phyloP scores from a whole-genome alignment of 2,329 filamentous ascomycete genomes.

The Pyricularia sp. region DNA sequence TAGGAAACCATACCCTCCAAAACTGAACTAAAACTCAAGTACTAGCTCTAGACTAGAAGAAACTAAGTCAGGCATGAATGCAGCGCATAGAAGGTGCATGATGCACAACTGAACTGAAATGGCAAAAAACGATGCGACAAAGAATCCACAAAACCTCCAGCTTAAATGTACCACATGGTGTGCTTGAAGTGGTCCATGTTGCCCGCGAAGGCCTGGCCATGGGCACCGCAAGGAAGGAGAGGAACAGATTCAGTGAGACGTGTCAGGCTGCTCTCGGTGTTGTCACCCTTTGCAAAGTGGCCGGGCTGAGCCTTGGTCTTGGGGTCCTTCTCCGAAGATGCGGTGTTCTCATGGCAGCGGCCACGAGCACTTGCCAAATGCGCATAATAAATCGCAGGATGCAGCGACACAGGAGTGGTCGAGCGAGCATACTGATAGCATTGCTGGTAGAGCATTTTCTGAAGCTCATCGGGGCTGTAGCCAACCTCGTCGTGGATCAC shows the following conservation, averaged over 20 bases:
- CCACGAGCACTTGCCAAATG: slow-evolving; percentile 78
- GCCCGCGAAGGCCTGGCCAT: slow-evolving; percentile 6
- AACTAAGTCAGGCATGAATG: background rate
- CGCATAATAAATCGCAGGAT: slow-evolving; percentile 89
- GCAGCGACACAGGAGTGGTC: slow-evolving; percentile 80
- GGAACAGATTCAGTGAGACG: slow-evolving; percentile 10
- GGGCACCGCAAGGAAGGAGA: slow-evolving; percentile 17
- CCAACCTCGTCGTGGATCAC: slow-evolving; percentile 72
- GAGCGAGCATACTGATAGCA: slow-evolving; percentile 89
- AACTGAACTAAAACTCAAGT: no score
- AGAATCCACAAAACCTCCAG: slow-evolving; percentile 3
- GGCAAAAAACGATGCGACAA: no score
- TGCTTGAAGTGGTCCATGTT: slow-evolving; percentile 17
- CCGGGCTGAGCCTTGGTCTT: slow-evolving; percentile 24
- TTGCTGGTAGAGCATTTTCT: slow-evolving; percentile 86
- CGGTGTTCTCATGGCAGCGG: slow-evolving; percentile 52
- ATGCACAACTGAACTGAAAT: background rate
- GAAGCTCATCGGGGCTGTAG: slow-evolving; percentile 54
- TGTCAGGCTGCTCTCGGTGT: slow-evolving; percentile 12
- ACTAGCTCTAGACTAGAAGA: no score
- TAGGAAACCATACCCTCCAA: no score
- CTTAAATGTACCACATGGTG: slow-evolving; percentile 34
- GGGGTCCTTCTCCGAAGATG: slow-evolving; percentile 29
- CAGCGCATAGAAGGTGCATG: background rate
- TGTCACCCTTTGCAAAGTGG: slow-evolving; percentile 23